Base-by-base conservation (phyloP, 148 eudicot species). In the Vaccinium darrowii region DNA sequence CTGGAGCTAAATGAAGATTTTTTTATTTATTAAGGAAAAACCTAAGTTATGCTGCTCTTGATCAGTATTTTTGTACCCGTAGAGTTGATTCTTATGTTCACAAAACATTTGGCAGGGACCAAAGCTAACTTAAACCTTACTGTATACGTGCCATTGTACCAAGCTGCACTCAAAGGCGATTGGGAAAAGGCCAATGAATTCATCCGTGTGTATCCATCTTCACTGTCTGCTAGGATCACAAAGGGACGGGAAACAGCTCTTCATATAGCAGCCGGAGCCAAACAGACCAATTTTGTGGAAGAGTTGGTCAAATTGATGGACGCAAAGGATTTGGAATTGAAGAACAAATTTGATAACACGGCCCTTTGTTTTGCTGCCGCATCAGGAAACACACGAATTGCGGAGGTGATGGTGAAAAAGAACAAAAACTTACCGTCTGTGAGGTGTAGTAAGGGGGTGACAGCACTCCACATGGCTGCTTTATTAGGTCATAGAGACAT, bases 281-380 rank as follows among this genome's bases (percentile, higher is more conserved):
- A 82, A 13, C 86, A 57, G 30, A 39, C 78, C 6, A 36, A 65
- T 33, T 84, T 84, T 62, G 86, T 84, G 5, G 83, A 79, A 65
- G 86, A 84, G 86, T 23, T 84, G 50, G 86, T 84, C 69, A 84
- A 67, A 7, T 69, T 84, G 65, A 84, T 84, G 86, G 7, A 36
- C 3, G 56, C 56, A 12, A 82, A 71, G 7, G 82, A 84, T 58
- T 53, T 84, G 86, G 82, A 76, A 67, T 63, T 84, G 21, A 82
- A 69, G 86, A 81, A 79, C 39, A 33, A 84, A 71, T 74, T 54
- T 52, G 86, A 82, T 27, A 84, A 84, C 67, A 84, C 86, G 0
- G 83, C 86, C 12, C 82, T 84, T 54, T 84, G 86, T 60, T 67
- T 78, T 79, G 86, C 83, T 60, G 83, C 86, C 43, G 75, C 86